Conservation (phyloP, 441 rosid species). For the Lepidium campestre region DNA sequence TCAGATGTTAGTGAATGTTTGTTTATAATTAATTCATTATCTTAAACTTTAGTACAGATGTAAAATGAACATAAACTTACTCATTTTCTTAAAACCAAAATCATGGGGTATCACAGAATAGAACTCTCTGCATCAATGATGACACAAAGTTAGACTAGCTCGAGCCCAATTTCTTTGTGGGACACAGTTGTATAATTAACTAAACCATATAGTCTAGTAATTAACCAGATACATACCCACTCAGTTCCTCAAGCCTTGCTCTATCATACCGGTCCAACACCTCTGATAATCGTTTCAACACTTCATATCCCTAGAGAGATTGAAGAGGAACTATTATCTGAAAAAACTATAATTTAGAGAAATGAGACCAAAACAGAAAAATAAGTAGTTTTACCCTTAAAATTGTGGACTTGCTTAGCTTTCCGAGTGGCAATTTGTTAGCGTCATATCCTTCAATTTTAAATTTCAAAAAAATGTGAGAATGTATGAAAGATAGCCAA, state of each 20-base stretch:
- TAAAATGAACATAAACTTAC: conserved; percentile 39
- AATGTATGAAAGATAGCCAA: neutral
- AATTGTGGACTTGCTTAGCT: conserved; percentile 79
- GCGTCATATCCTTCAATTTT: conserved; percentile 73
- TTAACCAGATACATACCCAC: conserved; percentile 52
- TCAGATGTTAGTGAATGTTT: conserved; percentile 9
- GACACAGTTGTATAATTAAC: neutral
- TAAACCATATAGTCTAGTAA: conserved; percentile 5
- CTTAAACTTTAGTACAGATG: neutral
- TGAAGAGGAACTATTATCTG: conserved; percentile 7
- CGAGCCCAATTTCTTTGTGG: neutral
- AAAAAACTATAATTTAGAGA: neutral
- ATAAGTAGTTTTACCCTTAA: conserved; percentile 44
- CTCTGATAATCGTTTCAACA: conserved; percentile 70
- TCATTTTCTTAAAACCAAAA: conserved; percentile 81
- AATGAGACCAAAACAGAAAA: neutral
- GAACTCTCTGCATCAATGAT: conserved; percentile 63
- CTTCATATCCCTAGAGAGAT: conserved; percentile 70
- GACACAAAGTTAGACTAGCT: conserved; percentile 5
- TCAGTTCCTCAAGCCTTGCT: conserved; percentile 60
- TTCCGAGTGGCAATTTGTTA: conserved; percentile 91
- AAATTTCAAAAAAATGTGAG: neutral
- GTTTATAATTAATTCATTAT: neutral
- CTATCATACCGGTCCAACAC: conserved; percentile 43
- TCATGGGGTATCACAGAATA: conserved; percentile 88